A percentile compares a stretch with the other conserved stretches of the same genome.
These are phyloP conservation scores for Enterospora canceri DNA, from an alignment of 371 early-diverging fungal genomes.

Conservation along the genomic window DNA sequence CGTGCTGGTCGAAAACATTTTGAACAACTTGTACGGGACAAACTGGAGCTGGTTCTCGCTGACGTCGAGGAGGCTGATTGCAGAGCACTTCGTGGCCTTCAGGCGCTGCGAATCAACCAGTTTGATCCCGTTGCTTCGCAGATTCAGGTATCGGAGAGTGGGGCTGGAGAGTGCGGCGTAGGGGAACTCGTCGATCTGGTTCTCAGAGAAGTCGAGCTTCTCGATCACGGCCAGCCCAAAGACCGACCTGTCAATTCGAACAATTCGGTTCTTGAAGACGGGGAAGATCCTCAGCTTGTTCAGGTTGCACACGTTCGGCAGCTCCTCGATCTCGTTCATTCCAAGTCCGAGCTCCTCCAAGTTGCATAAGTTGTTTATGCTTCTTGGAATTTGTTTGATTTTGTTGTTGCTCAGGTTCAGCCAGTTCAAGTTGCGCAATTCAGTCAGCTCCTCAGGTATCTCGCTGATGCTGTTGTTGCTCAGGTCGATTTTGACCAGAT, in stretches of 20 bases:
- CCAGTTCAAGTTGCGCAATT: constrained; percentile 60
- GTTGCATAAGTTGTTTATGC: constrained; percentile 58
- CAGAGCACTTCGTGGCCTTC: not conserved
- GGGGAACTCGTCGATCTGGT: constrained; percentile 46
- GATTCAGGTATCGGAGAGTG: constrained; percentile 50
- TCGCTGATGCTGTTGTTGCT: constrained; percentile 46
- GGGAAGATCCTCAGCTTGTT: constrained; percentile 54
- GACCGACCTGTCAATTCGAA: constrained; percentile 31
- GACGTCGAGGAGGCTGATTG: constrained; percentile 49
- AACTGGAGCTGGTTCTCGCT: constrained; percentile 32
- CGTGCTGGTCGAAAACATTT: constrained; percentile 35
- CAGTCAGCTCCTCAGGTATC: constrained; percentile 60
- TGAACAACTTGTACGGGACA: constrained; percentile 54
- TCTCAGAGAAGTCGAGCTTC: constrained; percentile 56
- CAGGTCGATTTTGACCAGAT: constrained; percentile 45
- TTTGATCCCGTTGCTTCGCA: constrained; percentile 48
- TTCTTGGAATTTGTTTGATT: constrained; percentile 58
- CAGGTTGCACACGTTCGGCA: constrained; percentile 57
- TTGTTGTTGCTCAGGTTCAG: constrained; percentile 64
- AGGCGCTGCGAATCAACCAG: constrained; percentile 30
- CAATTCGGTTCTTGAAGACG: constrained; percentile 53
- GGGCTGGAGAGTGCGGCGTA: constrained; percentile 27
- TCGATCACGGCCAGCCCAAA: constrained; percentile 43
- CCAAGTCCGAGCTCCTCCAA: constrained; percentile 64
- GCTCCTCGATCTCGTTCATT: constrained; percentile 58